Evolutionary conservation across 78 protist genomes (phyloP).

Genomic region (Mantamonas sphyraenae): DNA sequence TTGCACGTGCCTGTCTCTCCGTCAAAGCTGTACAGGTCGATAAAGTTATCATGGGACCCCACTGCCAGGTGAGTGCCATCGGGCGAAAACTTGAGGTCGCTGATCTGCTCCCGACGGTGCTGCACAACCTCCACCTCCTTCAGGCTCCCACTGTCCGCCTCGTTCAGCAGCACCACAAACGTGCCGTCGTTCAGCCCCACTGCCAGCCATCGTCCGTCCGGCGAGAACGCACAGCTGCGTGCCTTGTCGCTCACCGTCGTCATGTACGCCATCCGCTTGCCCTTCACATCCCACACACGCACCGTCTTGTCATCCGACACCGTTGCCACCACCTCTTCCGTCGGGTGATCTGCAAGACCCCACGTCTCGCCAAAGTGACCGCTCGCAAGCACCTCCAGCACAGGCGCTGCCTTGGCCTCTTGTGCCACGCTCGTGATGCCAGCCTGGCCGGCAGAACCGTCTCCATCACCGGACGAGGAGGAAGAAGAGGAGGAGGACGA

Average conservation of each 20-base stretch:
- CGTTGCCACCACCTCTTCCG: neutral
- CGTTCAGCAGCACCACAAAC: neutral
- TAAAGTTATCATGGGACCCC: slow-evolving; percentile 31
- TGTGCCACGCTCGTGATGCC: too few species aligned
- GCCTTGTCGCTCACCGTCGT: neutral
- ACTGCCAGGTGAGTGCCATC: slow-evolving; percentile 25
- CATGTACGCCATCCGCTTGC: neutral
- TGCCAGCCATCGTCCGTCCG: neutral
- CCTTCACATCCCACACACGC: slow-evolving; percentile 19
- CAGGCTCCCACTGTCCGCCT: neutral
- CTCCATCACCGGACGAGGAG: too few species aligned
- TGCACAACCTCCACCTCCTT: neutral
- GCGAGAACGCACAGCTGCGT: neutral
- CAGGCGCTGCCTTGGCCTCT: too few species aligned
- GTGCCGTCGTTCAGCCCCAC: neutral
- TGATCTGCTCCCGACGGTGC: slow-evolving; percentile 12
- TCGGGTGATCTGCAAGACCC: slow-evolving; percentile 32
- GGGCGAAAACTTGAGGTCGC: slow-evolving; percentile 15
- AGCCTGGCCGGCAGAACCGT: too few species aligned
- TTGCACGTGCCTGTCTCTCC: neutral
- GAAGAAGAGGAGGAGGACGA: too few species aligned
- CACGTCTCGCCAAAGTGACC: slow-evolving; percentile 53
- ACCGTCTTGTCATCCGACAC: neutral
- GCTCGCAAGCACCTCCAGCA: too few species aligned
- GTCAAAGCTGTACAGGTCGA: slow-evolving; percentile 19